Base-by-base conservation (phyloP, 2,329 filamentous ascomycete genomes). In the Neonectria sp. region DNA sequence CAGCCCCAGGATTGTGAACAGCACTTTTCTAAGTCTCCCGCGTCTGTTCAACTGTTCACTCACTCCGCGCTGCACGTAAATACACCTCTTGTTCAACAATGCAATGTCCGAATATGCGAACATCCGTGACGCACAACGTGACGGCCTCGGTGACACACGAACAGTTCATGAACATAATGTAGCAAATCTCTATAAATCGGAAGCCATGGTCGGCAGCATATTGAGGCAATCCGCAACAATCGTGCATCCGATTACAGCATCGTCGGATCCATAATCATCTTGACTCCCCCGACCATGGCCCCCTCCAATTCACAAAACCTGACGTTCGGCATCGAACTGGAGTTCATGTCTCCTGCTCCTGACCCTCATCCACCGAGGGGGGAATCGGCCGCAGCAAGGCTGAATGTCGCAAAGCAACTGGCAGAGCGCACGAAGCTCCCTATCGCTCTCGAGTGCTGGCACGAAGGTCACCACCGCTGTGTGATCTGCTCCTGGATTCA, bases 241-340 rank as follows among this genome's bases (percentile, higher is more conserved):
- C 25, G n/a, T 13, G 13, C 46, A 27, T 29, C 24, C 15, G 15
- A 37, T 43, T 43, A 21, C 40, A 43, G 40, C 40, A 43, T 43
- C 40, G 17, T 8, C 40, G 40, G 40, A 43, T 43, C 7, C 17
- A 43, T 11, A n/a, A 4, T 6, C 40, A 21, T 6, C 40, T 21
- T 21, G 40, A 37, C 13, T 17, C 15, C 8, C 15, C 25, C 3
- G 17, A 31, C 15, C 13, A 51, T 51, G 48, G 48, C 15, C 3
- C n/a, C 25, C 15, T 31, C 48, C 9, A 6, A 31, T 9, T 12
- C 17, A 9, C 27, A 15, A 29, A 8, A 31, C n/a, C 49, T 71
- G 17, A 71, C 71, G 25, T 73, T 76, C 48, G 74, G 75, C 12
- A 29, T 73, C 27, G 75, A 76, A 52, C 46, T 77, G 2, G 75